Percentiles rank a stretch among this genome's conserved stretches.
phyloP scores from a whole-genome alignment of 202 grass and related monocot genomes.

The Bolboschoenoplectus hybrid region DNA sequence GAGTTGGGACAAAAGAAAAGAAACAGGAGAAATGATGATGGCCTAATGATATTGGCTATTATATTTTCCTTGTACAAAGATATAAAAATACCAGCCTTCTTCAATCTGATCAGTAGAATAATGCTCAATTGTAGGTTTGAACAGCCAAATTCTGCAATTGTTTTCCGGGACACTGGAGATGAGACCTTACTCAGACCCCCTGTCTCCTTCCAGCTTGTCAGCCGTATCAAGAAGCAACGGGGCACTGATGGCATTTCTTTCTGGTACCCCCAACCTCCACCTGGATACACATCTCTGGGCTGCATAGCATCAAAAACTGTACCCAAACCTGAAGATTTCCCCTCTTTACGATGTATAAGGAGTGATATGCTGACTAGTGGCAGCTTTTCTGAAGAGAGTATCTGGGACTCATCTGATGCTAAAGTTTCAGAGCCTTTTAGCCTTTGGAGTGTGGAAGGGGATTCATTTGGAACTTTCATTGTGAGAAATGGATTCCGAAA shows the following conservation, averaged over 20 bases:
- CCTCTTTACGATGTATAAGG: conserved; percentile 79
- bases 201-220: conserved; percentile 69
- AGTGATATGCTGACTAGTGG: conserved; percentile 89
- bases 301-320: conserved; percentile 78
- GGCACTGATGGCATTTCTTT: conserved; percentile 78
- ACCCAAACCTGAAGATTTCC: conserved; percentile 61
- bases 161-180: conserved; percentile 71
- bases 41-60: background rate
- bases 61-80: background rate
- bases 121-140: conserved; percentile 65
- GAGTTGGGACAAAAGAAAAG: background rate
- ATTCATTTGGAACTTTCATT: conserved; percentile 74
- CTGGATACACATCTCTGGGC: conserved; percentile 88
- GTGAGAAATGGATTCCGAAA: conserved; percentile 80
- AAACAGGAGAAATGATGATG: background rate
- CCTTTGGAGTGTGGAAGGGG: conserved; percentile 81
- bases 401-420: conserved; percentile 83
- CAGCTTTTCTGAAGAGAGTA: conserved; percentile 77
- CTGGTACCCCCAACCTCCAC: conserved; percentile 85
- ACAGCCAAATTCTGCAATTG: conserved; percentile 89
- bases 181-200: conserved; percentile 76
- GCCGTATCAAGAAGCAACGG: conserved; percentile 78
- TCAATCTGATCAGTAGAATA: conserved; percentile 8
- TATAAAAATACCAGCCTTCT: background rate
- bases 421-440: conserved; percentile 76